A percentile compares a stretch with the other conserved stretches of the same genome.
phyloP scores from a whole-genome alignment of 1,139 yeast genomes.

The Ogataea hybrid region DNA sequence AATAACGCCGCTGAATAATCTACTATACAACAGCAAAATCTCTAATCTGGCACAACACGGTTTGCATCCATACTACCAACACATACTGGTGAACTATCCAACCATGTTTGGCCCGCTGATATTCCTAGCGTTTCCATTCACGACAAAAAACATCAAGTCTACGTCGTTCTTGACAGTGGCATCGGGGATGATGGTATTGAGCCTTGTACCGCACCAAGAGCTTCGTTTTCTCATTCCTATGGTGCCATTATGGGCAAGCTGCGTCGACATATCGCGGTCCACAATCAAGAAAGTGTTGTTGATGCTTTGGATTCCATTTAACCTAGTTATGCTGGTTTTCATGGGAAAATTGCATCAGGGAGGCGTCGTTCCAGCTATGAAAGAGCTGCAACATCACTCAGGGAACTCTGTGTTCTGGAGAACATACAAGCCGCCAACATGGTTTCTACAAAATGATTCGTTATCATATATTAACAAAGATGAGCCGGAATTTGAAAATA shows the following conservation, averaged over 20 bases:
- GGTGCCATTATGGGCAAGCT: constrained; percentile 66
- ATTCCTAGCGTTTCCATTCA: constrained; percentile 36
- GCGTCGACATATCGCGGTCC: constrained; percentile 29
- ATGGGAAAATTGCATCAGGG: constrained; percentile 90
- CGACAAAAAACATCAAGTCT: constrained; percentile 37
- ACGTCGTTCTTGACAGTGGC: constrained; percentile 57
- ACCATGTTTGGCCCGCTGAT: constrained; percentile 76
- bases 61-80: constrained; percentile 74
- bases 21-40: constrained; percentile 61
- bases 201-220: constrained; percentile 88
- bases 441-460: constrained; percentile 49
- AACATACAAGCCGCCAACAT: constrained; percentile 89
- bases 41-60: constrained; percentile 77
- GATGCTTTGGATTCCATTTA: constrained; percentile 63
- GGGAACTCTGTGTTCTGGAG: constrained; percentile 80
- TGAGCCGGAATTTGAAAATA: constrained; percentile 26
- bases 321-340: constrained; percentile 52
- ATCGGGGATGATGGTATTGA: constrained; percentile 62
- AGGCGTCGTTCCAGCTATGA: constrained; percentile 74
- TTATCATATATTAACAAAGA: constrained; percentile 29
- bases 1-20: constrained; percentile 73
- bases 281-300: constrained; percentile 30
- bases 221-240: constrained; percentile 78
- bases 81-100: constrained; percentile 72
- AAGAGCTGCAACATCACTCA: constrained; percentile 32